Base-by-base conservation (phyloP, 331 rosid species). In the Dryas integrifolia region DNA sequence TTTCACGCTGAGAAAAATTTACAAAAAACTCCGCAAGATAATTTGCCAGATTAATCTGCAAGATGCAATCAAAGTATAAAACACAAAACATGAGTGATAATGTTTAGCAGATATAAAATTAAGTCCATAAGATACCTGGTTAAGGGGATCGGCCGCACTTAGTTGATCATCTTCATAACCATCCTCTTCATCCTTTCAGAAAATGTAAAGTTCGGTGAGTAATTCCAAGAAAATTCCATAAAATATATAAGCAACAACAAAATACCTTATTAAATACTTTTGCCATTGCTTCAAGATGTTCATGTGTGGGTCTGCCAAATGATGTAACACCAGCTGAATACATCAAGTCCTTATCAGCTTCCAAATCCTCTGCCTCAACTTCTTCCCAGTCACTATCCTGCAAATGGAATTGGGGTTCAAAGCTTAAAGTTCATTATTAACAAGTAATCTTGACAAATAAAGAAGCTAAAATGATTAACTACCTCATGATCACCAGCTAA, bases 381-480 rank as follows among this genome's bases (percentile, higher is more conserved):
- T 94, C 98, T 88, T 94, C 97, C 98, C 98, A 91, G 73, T 91
- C 97, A 73, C 92, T 85, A 69, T 88, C 98, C 98, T 91, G 95
- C 58, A 51, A 62, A 64, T 71, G 64, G 58, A 75, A 67, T 72
- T 45, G 18, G 7, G 24, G 24, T 46, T 35, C 35, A 21, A 53
- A 41, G 41, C 63, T 56, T 70, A 39, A 65, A 53, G 67, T n/a
- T 77, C 69, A 55, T 62, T 67, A 65, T 48, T 49, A 60, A 69
- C 12, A 46, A 51, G 59, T 65, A 79, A 14, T n/a, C 58, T 52
- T 10, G 43, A 64, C 52, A 39, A 6, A n/a, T 55, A 8, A 50
- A 39, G 21, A 56, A 14, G n/a, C 46, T 13, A 76, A 67, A 44
- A 51, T 64, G 56, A 68, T 81, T 56, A 63, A 81, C 57, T 52